Conservation (phyloP, 768 basidiomycete genomes). For the Boletus sp. region DNA sequence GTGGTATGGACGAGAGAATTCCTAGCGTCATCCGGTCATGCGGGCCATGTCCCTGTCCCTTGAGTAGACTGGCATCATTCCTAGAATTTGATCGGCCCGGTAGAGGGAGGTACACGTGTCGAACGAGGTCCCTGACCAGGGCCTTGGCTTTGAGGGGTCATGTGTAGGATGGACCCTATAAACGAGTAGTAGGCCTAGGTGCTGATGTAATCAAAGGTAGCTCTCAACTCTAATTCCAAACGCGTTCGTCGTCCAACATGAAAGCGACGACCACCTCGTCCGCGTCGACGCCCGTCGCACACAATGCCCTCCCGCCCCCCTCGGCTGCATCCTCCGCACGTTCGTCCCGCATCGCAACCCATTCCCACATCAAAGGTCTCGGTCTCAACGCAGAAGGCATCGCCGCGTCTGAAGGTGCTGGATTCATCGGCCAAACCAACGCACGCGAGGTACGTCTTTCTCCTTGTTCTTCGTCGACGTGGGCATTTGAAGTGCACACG, state of each 20-base stretch:
- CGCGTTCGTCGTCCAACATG: constrained; percentile 20
- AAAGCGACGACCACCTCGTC: constrained; percentile 44
- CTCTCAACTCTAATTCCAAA: not conserved
- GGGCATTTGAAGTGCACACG: too few relatives aligned
- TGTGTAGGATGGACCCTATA: too few relatives aligned
- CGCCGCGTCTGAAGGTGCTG: constrained; percentile 68
- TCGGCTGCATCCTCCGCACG: constrained; percentile 57
- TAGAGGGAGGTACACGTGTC: too few relatives aligned
- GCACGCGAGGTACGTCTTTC: constrained; percentile 74
- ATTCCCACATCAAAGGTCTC: constrained; percentile 96
- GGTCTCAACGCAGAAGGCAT: constrained; percentile 83
- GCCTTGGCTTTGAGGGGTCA: too few relatives aligned
- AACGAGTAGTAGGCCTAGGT: too few relatives aligned
- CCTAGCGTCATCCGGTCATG: too few relatives aligned
- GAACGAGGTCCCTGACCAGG: too few relatives aligned
- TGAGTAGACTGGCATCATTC: too few relatives aligned
- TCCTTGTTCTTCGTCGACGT: too few relatives aligned
- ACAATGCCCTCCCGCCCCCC: constrained; percentile 72
- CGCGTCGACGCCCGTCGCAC: constrained; percentile 54
- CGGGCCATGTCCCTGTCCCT: too few relatives aligned
- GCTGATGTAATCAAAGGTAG: constrained; percentile 10
- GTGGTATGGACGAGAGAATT: too few relatives aligned
- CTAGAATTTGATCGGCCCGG: too few relatives aligned
- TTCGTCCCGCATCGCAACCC: constrained; percentile 80
- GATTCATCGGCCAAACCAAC: constrained; percentile 86